Percentiles rank a stretch among this genome's conserved stretches.
phyloP scores from a whole-genome alignment of 2,329 filamentous ascomycete genomes.

The Stachybotrys echinatus region DNA sequence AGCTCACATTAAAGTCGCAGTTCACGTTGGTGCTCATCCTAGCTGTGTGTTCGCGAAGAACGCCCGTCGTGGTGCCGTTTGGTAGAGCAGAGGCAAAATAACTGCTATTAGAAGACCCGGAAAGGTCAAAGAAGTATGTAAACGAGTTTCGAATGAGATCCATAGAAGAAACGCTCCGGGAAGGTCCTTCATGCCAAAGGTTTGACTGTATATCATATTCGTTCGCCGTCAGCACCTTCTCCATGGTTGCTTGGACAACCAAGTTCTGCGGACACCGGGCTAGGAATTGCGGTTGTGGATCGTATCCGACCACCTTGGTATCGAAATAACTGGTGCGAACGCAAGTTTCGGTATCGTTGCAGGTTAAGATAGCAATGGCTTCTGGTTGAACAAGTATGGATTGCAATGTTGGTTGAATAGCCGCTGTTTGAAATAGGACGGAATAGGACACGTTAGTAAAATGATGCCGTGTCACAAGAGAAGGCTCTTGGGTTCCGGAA shows the following conservation, averaged over 20 bases:
- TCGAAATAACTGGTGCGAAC: too few species aligned
- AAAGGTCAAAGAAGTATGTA: too few species aligned
- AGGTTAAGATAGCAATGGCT: too few species aligned
- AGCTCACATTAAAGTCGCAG: neutral
- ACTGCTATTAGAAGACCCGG: too few species aligned
- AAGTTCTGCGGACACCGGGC: neutral
- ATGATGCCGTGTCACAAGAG: neutral
- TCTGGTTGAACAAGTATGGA: constrained; percentile 6
- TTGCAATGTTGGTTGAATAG: constrained; percentile 4
- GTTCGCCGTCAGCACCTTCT: neutral
- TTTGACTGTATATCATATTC: constrained; percentile 1
- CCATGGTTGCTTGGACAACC: constrained; percentile 1
- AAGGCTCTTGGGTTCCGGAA: too few species aligned
- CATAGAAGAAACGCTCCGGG: too few species aligned
- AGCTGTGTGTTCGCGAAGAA: constrained; percentile 3
- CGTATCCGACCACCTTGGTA: constrained; percentile 3
- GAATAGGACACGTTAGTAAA: constrained; percentile 2
- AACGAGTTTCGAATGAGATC: too few species aligned
- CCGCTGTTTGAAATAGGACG: too few species aligned
- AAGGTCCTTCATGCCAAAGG: too few species aligned
- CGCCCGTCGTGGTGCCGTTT: constrained; percentile 4
- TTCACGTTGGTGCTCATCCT: constrained; percentile 8
- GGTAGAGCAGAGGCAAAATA: constrained; percentile 6
- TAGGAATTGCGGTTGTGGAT: constrained; percentile 2
- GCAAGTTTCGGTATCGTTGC: too few species aligned